Conservation (phyloP, 2,329 filamentous ascomycete genomes). For the Davidsoniella eucalypti region DNA sequence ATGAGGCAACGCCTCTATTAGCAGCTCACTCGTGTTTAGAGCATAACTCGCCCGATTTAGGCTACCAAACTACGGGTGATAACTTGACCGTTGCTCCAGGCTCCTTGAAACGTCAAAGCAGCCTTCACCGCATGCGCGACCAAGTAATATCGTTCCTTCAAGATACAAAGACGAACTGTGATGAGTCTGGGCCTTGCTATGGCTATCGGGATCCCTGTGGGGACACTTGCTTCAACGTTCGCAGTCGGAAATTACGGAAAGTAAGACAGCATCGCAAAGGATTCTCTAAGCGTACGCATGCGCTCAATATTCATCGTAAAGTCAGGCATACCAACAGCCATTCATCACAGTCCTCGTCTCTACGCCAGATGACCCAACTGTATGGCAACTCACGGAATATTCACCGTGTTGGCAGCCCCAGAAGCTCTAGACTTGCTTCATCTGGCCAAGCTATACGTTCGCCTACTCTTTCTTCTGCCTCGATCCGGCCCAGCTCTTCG, state of each 20-base stretch:
- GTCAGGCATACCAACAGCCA: neutral
- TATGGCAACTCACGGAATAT: no score
- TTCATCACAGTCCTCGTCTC: neutral
- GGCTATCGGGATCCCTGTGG: slow-evolving; percentile 50
- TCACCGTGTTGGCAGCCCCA: neutral
- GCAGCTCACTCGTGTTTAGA: neutral
- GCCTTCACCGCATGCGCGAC: slow-evolving; percentile 34
- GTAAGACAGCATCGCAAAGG: no score
- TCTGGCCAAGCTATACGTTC: neutral
- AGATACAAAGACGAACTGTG: slow-evolving; percentile 46
- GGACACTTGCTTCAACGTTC: slow-evolving; percentile 47
- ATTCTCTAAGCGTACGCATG: no score
- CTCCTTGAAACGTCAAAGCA: slow-evolving; percentile 23
- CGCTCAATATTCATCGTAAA: no score
- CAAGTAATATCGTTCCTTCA: slow-evolving; percentile 48
- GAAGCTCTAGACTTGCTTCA: neutral
- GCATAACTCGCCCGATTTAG: no score
- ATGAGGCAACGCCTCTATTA: slow-evolving; percentile 2
- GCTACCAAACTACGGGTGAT: neutral
- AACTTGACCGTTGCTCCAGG: slow-evolving; percentile 17
- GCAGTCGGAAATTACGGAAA: neutral
- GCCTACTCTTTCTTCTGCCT: no score
- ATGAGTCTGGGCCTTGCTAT: slow-evolving; percentile 42
- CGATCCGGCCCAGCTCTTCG: no score
- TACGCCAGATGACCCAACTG: no score